Evolutionary conservation across 2,329 filamentous ascomycete genomes (phyloP).

Genomic region (Plenodomus lindquistii): DNA sequence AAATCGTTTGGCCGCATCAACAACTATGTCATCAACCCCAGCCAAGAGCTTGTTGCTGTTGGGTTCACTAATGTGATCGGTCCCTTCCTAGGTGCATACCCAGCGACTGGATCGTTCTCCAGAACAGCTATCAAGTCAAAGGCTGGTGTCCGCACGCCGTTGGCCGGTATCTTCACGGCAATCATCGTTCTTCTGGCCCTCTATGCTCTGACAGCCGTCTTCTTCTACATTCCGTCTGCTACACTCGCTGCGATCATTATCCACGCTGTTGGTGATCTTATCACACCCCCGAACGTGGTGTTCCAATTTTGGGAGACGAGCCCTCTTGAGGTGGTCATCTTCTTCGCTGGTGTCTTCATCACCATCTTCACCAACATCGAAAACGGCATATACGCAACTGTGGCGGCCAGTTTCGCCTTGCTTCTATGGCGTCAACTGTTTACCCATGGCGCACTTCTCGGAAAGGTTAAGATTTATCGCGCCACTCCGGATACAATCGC

Average conservation of each 20-base stretch:
- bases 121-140: slow-evolving; percentile 97
- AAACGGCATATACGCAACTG: slow-evolving; percentile 87
- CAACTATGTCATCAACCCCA: slow-evolving; percentile 96
- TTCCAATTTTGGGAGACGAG: slow-evolving; percentile 96
- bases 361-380: slow-evolving; percentile 89
- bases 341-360: slow-evolving; percentile 89
- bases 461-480: slow-evolving; percentile 80
- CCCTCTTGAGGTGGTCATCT: slow-evolving; percentile 86
- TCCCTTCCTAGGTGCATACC: slow-evolving; percentile 88
- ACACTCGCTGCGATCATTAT: slow-evolving; percentile 89
- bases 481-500: slow-evolving; percentile 76
- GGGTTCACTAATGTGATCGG: slow-evolving; percentile 88
- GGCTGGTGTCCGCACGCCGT: slow-evolving; percentile 88
- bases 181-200: slow-evolving; percentile 85
- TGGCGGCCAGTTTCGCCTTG: slow-evolving; percentile 74
- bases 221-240: slow-evolving; percentile 90
- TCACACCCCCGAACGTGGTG: slow-evolving; percentile 86
- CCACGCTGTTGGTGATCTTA: slow-evolving; percentile 89
- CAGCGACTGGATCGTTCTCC: slow-evolving; percentile 93
- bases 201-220: slow-evolving; percentile 84
- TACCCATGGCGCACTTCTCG: slow-evolving; percentile 76
- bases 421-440: slow-evolving; percentile 83
- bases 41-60: slow-evolving; percentile 93
- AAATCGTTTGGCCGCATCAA: slow-evolving; percentile 96
- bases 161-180: slow-evolving; percentile 88